Base-by-base conservation (phyloP, 2,329 filamentous ascomycete species). In the Aspergillus luchuensis region DNA sequence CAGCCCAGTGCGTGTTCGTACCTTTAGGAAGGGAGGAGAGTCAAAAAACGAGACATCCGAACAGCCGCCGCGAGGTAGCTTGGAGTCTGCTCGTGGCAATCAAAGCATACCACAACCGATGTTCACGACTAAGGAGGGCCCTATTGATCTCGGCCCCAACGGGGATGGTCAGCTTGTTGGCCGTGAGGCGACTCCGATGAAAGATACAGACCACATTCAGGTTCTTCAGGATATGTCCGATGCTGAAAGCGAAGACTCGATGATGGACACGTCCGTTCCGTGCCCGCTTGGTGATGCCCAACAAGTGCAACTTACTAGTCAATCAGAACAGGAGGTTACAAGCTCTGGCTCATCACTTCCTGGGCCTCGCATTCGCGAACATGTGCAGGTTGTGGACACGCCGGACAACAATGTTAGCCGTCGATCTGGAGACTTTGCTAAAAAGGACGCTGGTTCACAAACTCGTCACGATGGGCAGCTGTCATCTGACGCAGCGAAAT, bases 201-300 rank as follows among this genome's bases (percentile, higher is more conserved):
- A 50, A 30, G 15, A 19, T 51, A 19, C 38, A 10, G 15, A 38
- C 48, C 23, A n/a, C n/a, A 10, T 23, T 19, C 54, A 56, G 11
- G 19, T 36, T 3, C 6, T 15, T 8, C 56, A 60, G 1, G 23
- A 51, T 30, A 61, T 66, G 28, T 66, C 63, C 17, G 66, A 67
- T 43, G 55, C 56, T 36, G 67, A 69, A 52, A 72, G 71, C 50
- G 71, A 75, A 5, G 74, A 76, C 6, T 72, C 72, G 6, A 65
- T 71, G 21, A 76, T 77, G 75, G 74, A 76, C 51, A 69, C 68
- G 13, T 71, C 69, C 56, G 62, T 77, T n/a, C 74, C 74, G 19
- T 66, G 63, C 54, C 69, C 72, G 19, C 66, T 76, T 4, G 67
- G 62, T 38, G 63, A 54, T 33, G 60, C 67, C 19, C 73, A 71